A percentile compares a stretch with the other conserved stretches of the same genome.
phyloP scores from a whole-genome alignment of 164 flowering plant species.

The Aristolochia californica region DNA sequence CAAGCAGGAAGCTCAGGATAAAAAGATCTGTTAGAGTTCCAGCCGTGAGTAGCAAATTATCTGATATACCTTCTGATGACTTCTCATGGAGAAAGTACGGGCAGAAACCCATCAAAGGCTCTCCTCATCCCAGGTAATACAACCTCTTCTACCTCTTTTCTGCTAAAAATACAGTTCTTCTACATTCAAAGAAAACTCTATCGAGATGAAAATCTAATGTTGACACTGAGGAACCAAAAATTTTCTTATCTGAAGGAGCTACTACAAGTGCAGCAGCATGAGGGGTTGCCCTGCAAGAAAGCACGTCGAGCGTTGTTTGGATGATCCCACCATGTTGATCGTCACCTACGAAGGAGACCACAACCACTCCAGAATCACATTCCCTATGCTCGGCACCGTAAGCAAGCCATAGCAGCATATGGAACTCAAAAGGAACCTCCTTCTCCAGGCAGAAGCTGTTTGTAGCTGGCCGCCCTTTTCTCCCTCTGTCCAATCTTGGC shows the following conservation, averaged over 20 bases:
- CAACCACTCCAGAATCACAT: constrained; percentile 20
- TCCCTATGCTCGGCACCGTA: constrained; percentile 11
- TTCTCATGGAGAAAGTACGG: constrained; percentile 40
- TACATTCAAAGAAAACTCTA: no score
- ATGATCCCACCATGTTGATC: constrained; percentile 27
- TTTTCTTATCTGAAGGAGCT: constrained; percentile 19
- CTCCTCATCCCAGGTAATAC: constrained; percentile 34
- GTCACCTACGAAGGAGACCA: constrained; percentile 37
- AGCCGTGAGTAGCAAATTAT: constrained; percentile 21
- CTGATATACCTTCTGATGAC: constrained; percentile 34
- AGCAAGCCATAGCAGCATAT: constrained; percentile 8
- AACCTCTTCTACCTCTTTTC: not conserved
- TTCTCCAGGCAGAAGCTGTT: no score
- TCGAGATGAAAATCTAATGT: not conserved
- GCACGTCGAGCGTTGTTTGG: constrained; percentile 29
- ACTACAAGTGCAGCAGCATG: constrained; percentile 33
- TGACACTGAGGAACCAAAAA: not conserved
- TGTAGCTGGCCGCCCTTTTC: no score
- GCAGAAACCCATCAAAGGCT: constrained; percentile 43
- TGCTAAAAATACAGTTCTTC: no score
- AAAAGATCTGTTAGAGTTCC: constrained; percentile 26
- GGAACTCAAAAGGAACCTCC: no score
- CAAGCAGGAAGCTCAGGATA: constrained; percentile 25
- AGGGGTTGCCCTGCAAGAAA: constrained; percentile 41
- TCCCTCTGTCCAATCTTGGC: no score